Evolutionary conservation across 805 yeast genomes (phyloP).

Genomic region (Sugiyamaella mastotermitis): DNA sequence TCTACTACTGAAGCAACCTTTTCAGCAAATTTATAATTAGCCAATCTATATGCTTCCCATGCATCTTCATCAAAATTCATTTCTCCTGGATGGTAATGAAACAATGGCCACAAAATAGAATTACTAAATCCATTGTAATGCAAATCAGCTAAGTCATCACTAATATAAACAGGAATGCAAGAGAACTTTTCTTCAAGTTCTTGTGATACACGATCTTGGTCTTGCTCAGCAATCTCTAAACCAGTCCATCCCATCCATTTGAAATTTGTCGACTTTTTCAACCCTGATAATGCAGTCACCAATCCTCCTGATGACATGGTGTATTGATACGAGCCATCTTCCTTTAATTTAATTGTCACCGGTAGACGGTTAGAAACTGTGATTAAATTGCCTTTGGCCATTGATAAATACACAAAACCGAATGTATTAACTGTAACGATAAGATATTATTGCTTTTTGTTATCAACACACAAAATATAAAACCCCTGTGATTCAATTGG

Average conservation of each 20-base stretch:
- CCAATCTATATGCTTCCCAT: conserved; percentile 96
- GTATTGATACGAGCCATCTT: conserved; percentile 65
- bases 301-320: conserved; percentile 96
- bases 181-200: conserved; percentile 74
- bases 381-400: conserved; percentile 56
- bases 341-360: conserved; percentile 71
- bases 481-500: no score
- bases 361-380: conserved; percentile 95
- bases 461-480: no score
- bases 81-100: conserved; percentile 98
- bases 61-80: conserved; percentile 96
- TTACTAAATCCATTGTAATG: conserved; percentile 96
- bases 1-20: conserved; percentile 62
- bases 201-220: conserved; percentile 57
- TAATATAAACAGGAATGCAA: conserved; percentile 83
- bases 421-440: no score
- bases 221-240: conserved; percentile 72
- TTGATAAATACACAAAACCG: no score
- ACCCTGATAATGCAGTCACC: conserved; percentile 91
- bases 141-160: conserved; percentile 86
- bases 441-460: background rate
- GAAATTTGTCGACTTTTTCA: conserved; percentile 73
- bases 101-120: conserved; percentile 94
- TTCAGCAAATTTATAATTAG: conserved; percentile 75
- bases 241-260: conserved; percentile 99